Base-by-base conservation (phyloP, 441 rosid genomes). In the Syzygium malaccense region DNA sequence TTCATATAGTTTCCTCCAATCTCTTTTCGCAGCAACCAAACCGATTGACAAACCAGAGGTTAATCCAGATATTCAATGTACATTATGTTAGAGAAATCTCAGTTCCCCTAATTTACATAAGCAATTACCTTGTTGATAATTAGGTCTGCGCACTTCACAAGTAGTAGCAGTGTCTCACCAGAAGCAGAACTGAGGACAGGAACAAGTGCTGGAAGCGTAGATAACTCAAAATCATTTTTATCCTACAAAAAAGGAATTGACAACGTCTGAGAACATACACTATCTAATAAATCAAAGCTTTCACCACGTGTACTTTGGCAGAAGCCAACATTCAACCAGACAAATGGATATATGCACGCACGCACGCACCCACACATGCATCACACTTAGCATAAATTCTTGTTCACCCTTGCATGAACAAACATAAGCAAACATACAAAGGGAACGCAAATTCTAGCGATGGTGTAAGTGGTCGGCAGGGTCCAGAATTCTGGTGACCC, bases 161-260 rank as follows among this genome's bases (percentile, higher is more conserved):
- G 97, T 93, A 98, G 92, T 90, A 98, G 91, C 58, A 97, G 88
- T 32, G 99, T 95, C 92, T 98, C 99, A 4, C 99, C 99, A 28
- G 98, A 91, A 90, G 99, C 99, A 89, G 95, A 92, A 91, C 94
- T 96, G 90, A 97, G 91, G 91, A 97, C 98, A 88, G 99, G 99
- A 89, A 95, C 92, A 83, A 97, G 98, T 91, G 98, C 99, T 86
- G 99, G 99, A 75, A 98, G 93, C 11, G 99, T 98, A 86, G 93
- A 93, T 86, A 95, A 93, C 95, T 95, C 98, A 85, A 97, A 98
- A 92, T 98, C 99, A 91, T 86, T 93, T 92, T 93, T 97, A 88
- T 95, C 99, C 99, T 98, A 91, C 92, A 91, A 92, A 91, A 92
- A 28, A 90, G 75, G 87, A 89, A 75, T 41, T 75, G 51, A 41